Evolutionary conservation across 768 basidiomycete species (phyloP).

Genomic region (Mycena indigotica): DNA sequence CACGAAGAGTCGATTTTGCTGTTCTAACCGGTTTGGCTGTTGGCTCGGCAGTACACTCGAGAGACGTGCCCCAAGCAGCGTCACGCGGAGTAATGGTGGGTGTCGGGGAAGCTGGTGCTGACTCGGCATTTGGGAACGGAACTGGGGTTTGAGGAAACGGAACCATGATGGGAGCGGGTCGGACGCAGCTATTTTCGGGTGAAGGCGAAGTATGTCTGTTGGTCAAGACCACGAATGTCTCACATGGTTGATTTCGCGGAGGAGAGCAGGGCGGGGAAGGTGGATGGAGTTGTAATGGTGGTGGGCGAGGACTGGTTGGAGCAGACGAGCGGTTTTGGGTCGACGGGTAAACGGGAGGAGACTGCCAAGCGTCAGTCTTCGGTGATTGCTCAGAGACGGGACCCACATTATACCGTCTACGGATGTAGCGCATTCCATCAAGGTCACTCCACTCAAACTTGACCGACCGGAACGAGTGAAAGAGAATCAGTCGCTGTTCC

Average conservation of each 20-base stretch:
- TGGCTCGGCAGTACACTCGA: not conserved
- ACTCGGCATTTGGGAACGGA: not conserved
- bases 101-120: not conserved
- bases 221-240: not conserved
- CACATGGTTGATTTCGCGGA: not conserved
- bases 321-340: not conserved
- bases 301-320: not conserved
- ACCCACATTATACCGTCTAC: conserved; percentile 19
- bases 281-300: not conserved
- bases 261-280: not conserved
- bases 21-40: not conserved
- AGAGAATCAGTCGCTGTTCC: conserved; percentile 12
- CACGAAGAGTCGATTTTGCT: not conserved
- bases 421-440: conserved; percentile 49
- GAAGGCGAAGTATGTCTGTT: not conserved
- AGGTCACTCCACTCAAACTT: conserved; percentile 56
- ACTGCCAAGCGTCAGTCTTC: not conserved
- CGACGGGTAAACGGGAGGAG: not conserved
- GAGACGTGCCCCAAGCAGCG: not conserved
- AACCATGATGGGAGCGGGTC: not conserved
- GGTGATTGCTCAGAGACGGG: not conserved
- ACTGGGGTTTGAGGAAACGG: not conserved
- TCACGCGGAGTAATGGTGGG: not conserved
- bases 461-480: not conserved
- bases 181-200: not conserved